Evolutionary conservation across 441 rosid genomes (phyloP).

Genomic region (Arabidopsis lyrata): DNA sequence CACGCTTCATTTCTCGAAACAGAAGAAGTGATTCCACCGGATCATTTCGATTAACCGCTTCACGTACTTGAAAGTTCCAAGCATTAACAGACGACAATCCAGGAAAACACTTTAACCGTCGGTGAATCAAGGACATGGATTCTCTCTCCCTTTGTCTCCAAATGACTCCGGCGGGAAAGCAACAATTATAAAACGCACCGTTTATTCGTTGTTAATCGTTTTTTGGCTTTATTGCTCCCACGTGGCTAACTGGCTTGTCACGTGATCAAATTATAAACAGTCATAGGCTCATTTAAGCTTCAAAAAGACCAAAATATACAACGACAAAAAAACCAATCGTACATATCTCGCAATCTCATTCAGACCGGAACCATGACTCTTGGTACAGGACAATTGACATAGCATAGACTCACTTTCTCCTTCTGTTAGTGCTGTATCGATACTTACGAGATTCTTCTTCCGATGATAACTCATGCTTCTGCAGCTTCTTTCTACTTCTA

Average conservation of each 20-base stretch:
- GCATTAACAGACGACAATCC: constrained; percentile 37
- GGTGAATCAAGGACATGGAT: constrained; percentile 40
- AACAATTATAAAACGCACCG: neutral
- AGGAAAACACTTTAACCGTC: constrained; percentile 31
- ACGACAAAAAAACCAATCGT: neutral
- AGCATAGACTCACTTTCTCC: constrained; percentile 24
- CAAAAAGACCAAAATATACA: neutral
- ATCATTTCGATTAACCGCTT: constrained; percentile 49
- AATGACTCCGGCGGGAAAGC: constrained; percentile 17
- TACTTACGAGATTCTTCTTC: constrained; percentile 45
- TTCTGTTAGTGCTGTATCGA: constrained; percentile 32
- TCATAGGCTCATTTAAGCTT: neutral
- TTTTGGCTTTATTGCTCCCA: neutral
- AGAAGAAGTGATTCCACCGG: constrained; percentile 50
- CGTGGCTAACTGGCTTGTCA: neutral
- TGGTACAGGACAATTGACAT: constrained; percentile 21
- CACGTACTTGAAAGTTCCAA: constrained; percentile 59
- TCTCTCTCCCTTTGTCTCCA: neutral
- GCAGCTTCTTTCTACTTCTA: constrained; percentile 48
- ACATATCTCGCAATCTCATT: constrained; percentile 13
- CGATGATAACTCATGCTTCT: constrained; percentile 45
- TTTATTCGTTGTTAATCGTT: no score
- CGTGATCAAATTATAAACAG: neutral
- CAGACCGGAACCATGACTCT: constrained; percentile 24
- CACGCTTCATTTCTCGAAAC: constrained; percentile 60